phyloP scores from a whole-genome alignment of 257 asterid genomes.

The Nicotiana tabacum region DNA sequence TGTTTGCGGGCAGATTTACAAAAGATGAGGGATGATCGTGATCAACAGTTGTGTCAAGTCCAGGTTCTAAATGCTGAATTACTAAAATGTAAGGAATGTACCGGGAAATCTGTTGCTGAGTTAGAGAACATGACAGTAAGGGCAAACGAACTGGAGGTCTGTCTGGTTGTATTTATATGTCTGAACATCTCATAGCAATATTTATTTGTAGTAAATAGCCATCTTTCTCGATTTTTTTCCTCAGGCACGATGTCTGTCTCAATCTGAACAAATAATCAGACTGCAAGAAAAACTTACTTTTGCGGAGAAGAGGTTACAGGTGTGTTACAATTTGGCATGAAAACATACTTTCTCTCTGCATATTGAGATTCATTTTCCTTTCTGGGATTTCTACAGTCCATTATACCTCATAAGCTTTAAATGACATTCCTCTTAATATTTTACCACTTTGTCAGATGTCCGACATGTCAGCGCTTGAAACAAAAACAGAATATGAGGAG shows the following conservation, averaged over 20 bases:
- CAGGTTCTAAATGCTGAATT: conserved; percentile 53
- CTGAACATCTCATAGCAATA: background rate
- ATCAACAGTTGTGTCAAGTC: conserved; percentile 50
- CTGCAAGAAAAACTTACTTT: conserved; percentile 62
- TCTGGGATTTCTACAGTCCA: background rate
- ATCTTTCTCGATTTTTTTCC: conserved; percentile 4
- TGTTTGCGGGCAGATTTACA: conserved; percentile 67
- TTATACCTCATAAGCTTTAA: background rate
- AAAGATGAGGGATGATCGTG: conserved; percentile 83
- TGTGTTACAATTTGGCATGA: conserved; percentile 15
- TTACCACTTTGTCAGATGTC: conserved; percentile 45
- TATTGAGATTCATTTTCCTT: conserved; percentile 1
- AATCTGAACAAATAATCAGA: conserved; percentile 58
- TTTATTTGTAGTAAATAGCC: background rate
- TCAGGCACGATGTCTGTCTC: conserved; percentile 64
- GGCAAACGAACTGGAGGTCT: conserved; percentile 66
- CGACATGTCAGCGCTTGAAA: conserved; percentile 55
- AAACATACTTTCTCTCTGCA: background rate
- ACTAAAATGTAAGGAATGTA: conserved; percentile 49
- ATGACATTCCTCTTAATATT: background rate
- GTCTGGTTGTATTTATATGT: background rate
- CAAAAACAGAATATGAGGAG: conserved; percentile 66
- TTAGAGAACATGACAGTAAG: conserved; percentile 46
- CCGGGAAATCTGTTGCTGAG: conserved; percentile 50
- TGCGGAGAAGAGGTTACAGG: conserved; percentile 71